Evolutionary conservation across 768 basidiomycete species (phyloP), one percentile per base, ranked within the genome.

Genomic region (Lepiota venenata): DNA sequence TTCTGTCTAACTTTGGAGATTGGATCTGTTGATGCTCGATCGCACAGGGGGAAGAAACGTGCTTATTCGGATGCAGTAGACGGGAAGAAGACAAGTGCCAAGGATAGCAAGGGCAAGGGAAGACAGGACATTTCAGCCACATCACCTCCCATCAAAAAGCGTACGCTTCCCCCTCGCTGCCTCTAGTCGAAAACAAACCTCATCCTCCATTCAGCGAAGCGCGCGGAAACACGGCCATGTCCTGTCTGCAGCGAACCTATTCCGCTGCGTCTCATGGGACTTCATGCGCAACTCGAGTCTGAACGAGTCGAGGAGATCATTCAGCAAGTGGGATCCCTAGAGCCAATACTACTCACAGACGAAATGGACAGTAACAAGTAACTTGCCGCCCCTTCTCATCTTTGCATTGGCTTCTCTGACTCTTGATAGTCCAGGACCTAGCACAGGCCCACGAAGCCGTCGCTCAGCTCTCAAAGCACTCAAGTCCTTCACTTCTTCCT

Each of bases 231-330:
- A 2, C 75, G 83, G 54, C 73, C 73, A 55, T 93, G 90, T 63
- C 91, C 90, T 1, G 80, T 87, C 37, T 93, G 90, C 68, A 71
- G 76, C 12, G 89, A 92, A 64, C 65, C 65, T 37, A 86, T 93
- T 39, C 89, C 90, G 12, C 63, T 90, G 20, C 83, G 89, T 11
- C 75, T 91, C n/a, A 74, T 92, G 14, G 74, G 73, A 2, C 74
- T 71, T 52, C 91, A 92, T 60, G 75, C 78, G 2, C 75, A 74
- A 39, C 74, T 91, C 22, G 90, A 93, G 66, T 70, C 77, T 35
- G 77, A 87, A 60, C 80, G 89, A 57, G 76, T 91, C 18, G 81
- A 89, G 56, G 77, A 80, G 43, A 85, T 92, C 44, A 78, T 88
- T 16, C 72, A 70, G 50, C 75, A 78, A 44, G 74, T 90, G 42